These are phyloP conservation scores for Stagonosporopsis rhizophila DNA, from an alignment of 2,329 filamentous ascomycete species.

Conservation along the genomic window DNA sequence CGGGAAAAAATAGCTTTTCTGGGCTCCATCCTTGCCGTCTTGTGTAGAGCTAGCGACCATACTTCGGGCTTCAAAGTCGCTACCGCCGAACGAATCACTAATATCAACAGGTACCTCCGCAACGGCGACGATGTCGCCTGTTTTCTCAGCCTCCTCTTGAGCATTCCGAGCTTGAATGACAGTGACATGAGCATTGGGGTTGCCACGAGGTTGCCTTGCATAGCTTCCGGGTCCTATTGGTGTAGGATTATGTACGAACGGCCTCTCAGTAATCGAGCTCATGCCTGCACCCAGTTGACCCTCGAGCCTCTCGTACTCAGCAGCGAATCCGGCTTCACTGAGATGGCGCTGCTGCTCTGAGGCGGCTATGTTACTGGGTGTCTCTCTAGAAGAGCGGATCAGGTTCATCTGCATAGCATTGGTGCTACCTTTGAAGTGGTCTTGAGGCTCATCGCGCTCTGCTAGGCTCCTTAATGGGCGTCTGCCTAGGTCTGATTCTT, in stretches of 20 bases:
- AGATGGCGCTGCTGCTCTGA: conserved; percentile 33
- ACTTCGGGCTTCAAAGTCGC: conserved; percentile 42
- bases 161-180: conserved; percentile 43
- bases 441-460: conserved; percentile 41
- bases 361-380: conserved; percentile 20
- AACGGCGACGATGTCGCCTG: conserved; percentile 54
- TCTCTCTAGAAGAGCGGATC: conserved; percentile 25
- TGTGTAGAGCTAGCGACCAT: conserved; percentile 29
- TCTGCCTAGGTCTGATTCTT: conserved; percentile 29
- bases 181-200: conserved; percentile 27
- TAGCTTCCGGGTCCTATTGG: conserved; percentile 19
- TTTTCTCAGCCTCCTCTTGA: conserved; percentile 53
- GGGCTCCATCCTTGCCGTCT: conserved; percentile 25
- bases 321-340: conserved; percentile 42
- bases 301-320: conserved; percentile 47
- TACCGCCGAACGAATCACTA: conserved; percentile 49
- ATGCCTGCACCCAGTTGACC: conserved; percentile 48
- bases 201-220: conserved; percentile 31
- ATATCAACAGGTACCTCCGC: conserved; percentile 52
- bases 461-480: conserved; percentile 32
- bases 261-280: conserved; percentile 44
- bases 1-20: conserved; percentile 51
- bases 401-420: conserved; percentile 40
- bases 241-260: conserved; percentile 36
- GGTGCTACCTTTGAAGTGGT: conserved; percentile 39